phyloP scores from a whole-genome alignment of 2,329 filamentous ascomycete genomes.

The Thyridium curvatum region DNA sequence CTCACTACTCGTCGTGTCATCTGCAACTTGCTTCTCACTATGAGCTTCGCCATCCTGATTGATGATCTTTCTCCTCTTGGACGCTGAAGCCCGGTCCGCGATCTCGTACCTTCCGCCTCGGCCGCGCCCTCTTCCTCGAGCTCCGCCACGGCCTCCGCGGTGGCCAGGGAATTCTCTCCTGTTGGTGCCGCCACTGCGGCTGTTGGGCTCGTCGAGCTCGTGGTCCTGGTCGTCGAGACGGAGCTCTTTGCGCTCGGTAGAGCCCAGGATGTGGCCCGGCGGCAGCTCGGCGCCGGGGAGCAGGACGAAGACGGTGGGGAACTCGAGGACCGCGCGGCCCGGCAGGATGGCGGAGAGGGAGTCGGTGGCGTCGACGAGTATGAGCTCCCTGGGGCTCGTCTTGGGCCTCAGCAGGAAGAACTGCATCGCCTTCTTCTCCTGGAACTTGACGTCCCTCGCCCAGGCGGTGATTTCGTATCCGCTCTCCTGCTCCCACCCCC shows the following conservation, averaged over 20 bases:
- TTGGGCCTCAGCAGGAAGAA: slow-evolving; percentile 20
- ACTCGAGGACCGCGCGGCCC: slow-evolving; percentile 60
- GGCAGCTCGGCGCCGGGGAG: slow-evolving; percentile 17
- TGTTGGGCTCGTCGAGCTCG: neutral
- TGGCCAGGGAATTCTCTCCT: neutral
- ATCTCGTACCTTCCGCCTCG: neutral
- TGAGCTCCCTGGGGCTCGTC: slow-evolving; percentile 28
- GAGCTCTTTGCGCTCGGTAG: slow-evolving; percentile 9
- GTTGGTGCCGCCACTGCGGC: neutral
- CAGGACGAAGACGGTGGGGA: slow-evolving; percentile 63
- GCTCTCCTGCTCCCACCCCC: slow-evolving; percentile 15
- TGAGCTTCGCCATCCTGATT: neutral
- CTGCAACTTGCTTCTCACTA: neutral
- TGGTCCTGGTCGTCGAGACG: neutral
- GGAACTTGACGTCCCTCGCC: slow-evolving; percentile 11
- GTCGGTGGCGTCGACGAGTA: slow-evolving; percentile 42
- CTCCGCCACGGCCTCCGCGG: neutral
- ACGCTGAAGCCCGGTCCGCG: neutral
- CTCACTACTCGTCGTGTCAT: neutral
- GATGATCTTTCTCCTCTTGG: slow-evolving; percentile 3
- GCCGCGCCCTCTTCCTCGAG: neutral
- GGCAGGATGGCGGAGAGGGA: slow-evolving; percentile 46
- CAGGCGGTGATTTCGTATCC: slow-evolving; percentile 5
- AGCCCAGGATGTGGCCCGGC: slow-evolving; percentile 12
- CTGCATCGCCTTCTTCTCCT: slow-evolving; percentile 8